phyloP scores from a whole-genome alignment of 192 early-diverging fungal species.

The Powellomyces hirtus region DNA sequence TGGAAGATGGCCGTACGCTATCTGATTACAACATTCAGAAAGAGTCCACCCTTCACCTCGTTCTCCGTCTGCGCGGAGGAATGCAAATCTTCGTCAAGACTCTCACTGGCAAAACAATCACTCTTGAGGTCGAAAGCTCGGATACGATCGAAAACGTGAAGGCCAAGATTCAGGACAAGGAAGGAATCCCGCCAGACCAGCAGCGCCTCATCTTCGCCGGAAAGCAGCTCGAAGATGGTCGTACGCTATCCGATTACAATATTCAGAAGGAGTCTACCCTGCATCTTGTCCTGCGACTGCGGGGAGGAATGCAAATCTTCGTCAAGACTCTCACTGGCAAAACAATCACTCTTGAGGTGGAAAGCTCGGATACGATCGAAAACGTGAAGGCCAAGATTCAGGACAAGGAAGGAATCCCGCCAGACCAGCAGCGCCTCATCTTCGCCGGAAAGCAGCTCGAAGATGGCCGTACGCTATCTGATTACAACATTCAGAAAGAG shows the following conservation, averaged over 20 bases:
- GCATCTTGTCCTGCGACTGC: constrained; percentile 64
- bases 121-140: constrained; percentile 62
- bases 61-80: constrained; percentile 55
- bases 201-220: constrained; percentile 80
- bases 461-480: constrained; percentile 60
- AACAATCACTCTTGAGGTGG: constrained; percentile 76
- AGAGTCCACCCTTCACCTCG: constrained; percentile 71
- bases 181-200: constrained; percentile 77
- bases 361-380: constrained; percentile 75
- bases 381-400: constrained; percentile 65
- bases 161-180: constrained; percentile 49
- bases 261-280: constrained; percentile 71
- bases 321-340: constrained; percentile 91
- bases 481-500: constrained; percentile 66
- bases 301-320: constrained; percentile 69
- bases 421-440: constrained; percentile 77
- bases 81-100: constrained; percentile 87
- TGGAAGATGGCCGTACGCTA: constrained; percentile 69
- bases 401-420: constrained; percentile 63
- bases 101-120: constrained; percentile 91
- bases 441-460: constrained; percentile 81
- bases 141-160: constrained; percentile 77
- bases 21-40: constrained; percentile 63
- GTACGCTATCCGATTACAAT: constrained; percentile 55
- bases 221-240: constrained; percentile 77